Base-by-base conservation (phyloP, 371 early-diverging fungal species). In the Apophysomyces ossiformis region DNA sequence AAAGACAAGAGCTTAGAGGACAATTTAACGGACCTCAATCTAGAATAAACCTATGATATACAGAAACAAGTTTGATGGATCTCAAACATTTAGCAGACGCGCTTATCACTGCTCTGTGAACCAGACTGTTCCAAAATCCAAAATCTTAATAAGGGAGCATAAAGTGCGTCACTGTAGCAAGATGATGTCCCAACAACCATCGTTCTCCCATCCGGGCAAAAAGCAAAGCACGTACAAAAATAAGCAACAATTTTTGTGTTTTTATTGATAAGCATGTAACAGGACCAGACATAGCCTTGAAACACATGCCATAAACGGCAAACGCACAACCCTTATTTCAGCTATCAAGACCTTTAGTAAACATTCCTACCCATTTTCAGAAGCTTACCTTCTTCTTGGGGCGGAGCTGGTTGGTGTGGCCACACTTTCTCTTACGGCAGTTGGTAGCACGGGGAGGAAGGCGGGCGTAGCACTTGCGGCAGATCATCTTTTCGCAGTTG, bases 341-440 rank as follows among this genome's bases (percentile, higher is more conserved):
- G 54, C 54, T 50, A 50, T 50, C 9, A 8, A n/a, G 21, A 50
- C n/a, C 18, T 18, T 50, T 26, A 50, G 54, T 4, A 50, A 26
- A 5, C 21, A 21, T 50, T 6, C 21, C 4, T 18, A 21, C 2
- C 9, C 54, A 50, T 21, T 9, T 7, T 50, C 21, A 50, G 2
- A 21, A 50, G 21, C 35, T 7, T 64, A 71, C 71, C 91, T 93
- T 93, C 93, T 95, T 94, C 92, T 94, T 94, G 83, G 89, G 87
- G 83, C 97, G 95, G 79, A 97, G 91, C 87, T 97, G 96, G 92
- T 92, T 96, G 80, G 92, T 86, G 92, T 96, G 96, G 63, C 99
- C 97, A 80, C 98, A 98, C 91, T 96, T 95, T 91, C 92, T 95
- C 96, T 98, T 98, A 75, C 99, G 91, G 93, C 99, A 98, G 94